A percentile compares a stretch with the other conserved stretches of the same genome.
These are phyloP conservation scores for Drechslerella stenobrocha DNA, from an alignment of 2,329 filamentous ascomycete species.

Conservation along the genomic window DNA sequence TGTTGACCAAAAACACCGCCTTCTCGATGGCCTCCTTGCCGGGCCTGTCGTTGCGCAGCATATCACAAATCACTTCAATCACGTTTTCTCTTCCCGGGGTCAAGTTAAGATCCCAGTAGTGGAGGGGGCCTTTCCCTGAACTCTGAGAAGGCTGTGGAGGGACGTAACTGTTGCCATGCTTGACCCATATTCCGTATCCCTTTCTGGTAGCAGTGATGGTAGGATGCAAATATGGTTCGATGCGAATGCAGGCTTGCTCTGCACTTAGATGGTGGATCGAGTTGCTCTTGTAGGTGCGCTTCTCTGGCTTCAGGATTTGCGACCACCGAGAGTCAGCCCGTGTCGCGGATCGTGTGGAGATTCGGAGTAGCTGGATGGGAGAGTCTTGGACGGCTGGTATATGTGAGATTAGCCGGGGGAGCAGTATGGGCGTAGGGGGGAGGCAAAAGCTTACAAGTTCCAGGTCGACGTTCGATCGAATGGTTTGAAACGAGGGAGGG, in stretches of 20 bases:
- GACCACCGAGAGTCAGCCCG: not conserved
- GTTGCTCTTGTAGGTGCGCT: slow-evolving; percentile 11
- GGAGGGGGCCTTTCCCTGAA: not conserved
- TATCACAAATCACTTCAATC: slow-evolving; percentile 26
- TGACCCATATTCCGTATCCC: slow-evolving; percentile 28
- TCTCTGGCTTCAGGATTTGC: slow-evolving; percentile 6
- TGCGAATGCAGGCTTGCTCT: slow-evolving; percentile 2
- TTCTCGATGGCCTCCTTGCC: slow-evolving; percentile 19
- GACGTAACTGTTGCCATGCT: not conserved
- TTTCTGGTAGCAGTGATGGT: not conserved
- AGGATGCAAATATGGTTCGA: slow-evolving; percentile 11
- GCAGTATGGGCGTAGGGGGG: not conserved
- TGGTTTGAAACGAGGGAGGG: not conserved
- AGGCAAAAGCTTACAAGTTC: slow-evolving; percentile 14
- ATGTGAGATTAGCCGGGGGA: not conserved
- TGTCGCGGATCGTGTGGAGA: not conserved
- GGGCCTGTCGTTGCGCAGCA: not conserved
- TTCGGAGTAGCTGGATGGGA: slow-evolving; percentile 4
- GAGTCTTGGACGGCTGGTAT: slow-evolving; percentile 19
- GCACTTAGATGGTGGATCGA: not conserved
- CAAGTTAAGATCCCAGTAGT: slow-evolving; percentile 13
- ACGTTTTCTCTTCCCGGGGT: slow-evolving; percentile 1
- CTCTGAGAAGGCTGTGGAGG: not conserved
- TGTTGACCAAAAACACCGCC: slow-evolving; percentile 20
- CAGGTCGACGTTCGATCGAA: slow-evolving; percentile 15